Evolutionary conservation across 208 protist species (phyloP).

Genomic region (Acanthamoeba royreba): DNA sequence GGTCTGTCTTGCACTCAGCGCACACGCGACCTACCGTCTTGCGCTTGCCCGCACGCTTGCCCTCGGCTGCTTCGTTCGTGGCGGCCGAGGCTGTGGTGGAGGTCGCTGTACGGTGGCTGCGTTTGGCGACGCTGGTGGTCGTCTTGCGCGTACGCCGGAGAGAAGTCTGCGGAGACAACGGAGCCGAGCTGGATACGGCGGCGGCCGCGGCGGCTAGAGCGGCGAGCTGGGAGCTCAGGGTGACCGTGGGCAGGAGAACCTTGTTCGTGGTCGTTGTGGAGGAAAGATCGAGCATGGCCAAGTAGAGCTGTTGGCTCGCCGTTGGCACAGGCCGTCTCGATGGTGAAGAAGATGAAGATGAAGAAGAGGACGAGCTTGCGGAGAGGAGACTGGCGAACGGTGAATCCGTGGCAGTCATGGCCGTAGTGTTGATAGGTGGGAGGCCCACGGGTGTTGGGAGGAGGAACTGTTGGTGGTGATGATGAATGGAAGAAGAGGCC

Average conservation of each 20-base stretch:
- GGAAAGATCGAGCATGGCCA: not conserved
- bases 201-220: too few species aligned
- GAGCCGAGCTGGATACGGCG: not conserved
- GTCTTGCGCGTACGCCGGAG: too few species aligned
- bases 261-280: not conserved
- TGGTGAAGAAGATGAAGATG: too few species aligned
- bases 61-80: not conserved
- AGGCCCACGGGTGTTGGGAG: too few species aligned
- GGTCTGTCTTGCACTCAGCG: not conserved
- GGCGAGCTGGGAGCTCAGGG: not conserved
- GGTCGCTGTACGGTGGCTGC: not conserved
- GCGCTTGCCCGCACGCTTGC: not conserved
- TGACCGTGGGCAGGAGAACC: not conserved
- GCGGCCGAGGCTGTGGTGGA: not conserved
- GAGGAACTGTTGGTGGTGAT: too few species aligned
- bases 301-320: conserved; percentile 1
- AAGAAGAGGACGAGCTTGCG: too few species aligned
- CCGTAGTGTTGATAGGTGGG: too few species aligned
- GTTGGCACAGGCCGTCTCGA: too few species aligned
- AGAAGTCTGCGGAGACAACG: not conserved
- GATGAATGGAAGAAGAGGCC: too few species aligned
- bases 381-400: too few species aligned
- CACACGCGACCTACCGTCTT: not conserved
- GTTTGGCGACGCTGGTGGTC: not conserved
- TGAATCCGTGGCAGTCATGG: too few species aligned